phyloP scores from a whole-genome alignment of 495 filamentous ascomycete species.

The Umbilicaria muhlenbergii region DNA sequence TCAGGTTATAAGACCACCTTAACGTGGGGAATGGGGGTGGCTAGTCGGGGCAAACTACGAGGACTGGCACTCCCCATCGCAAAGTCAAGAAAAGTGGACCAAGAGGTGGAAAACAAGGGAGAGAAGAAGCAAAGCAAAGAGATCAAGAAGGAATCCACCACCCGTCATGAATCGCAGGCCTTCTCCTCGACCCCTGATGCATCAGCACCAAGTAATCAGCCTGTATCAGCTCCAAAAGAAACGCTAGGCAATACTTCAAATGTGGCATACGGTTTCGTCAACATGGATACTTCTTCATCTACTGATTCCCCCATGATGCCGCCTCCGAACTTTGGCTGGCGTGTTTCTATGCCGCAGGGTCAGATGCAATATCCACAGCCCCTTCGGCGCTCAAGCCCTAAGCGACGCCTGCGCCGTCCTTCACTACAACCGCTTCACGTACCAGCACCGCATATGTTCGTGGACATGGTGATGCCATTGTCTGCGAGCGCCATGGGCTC shows the following conservation, averaged over 20 bases:
- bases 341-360: background rate
- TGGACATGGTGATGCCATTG: conserved; percentile 22
- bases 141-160: conserved; percentile 8
- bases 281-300: conserved; percentile 28
- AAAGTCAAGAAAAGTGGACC: conserved; percentile 32
- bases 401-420: conserved; percentile 11
- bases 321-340: conserved; percentile 12
- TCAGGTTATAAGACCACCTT: conserved; percentile 94
- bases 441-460: conserved; percentile 18
- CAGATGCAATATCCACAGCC: background rate
- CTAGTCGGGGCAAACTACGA: conserved; percentile 87
- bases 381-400: background rate
- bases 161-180: conserved; percentile 4
- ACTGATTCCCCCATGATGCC: conserved; percentile 15
- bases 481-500: conserved; percentile 26
- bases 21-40: conserved; percentile 96
- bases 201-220: conserved; percentile 9
- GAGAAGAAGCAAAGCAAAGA: conserved; percentile 9
- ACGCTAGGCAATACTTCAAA: conserved; percentile 7
- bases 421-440: conserved; percentile 26
- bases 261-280: conserved; percentile 34
- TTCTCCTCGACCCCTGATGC: conserved; percentile 6
- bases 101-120: conserved; percentile 25
- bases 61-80: conserved; percentile 76
- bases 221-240: conserved; percentile 9